Evolutionary conservation across 441 rosid genomes (phyloP), one percentile per base, ranked within the genome.

Genomic region (Pelargonium cotyledonis): DNA sequence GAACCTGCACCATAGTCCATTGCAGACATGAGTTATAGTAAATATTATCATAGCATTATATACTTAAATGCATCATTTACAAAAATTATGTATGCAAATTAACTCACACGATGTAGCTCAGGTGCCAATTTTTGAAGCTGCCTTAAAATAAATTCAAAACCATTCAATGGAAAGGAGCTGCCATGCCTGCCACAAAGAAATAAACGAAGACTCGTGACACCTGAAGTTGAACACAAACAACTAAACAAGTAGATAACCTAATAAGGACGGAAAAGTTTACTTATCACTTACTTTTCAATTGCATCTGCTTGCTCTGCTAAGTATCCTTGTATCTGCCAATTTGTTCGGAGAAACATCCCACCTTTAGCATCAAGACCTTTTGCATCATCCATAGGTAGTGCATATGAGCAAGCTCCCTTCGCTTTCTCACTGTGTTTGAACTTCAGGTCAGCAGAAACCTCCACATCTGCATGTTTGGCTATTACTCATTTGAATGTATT

Each of bases 91-190:
- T 57, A 65, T 21, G 67, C 66, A 74, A 23, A 60, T 72, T 72
- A 75, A 81, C 93, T 77, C 82, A 95, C 99, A 70, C 96, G 94
- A 78, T 95, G 96, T 72, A 91, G 76, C 80, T 91, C 99, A 70
- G 99, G 96, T 73, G 96, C 95, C 83, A 91, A 80, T 69, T 79
- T 90, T 78, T 84, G 86, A 68, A 91, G 96, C 80, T 85, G 91
- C 73, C 83, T 75, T 74, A 95, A 79, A 75, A 85, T 76, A 77
- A 76, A 75, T 70, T 91, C 96, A 68, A 90, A 84, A 63, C 89
- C 76, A 79, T 83, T 86, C 70, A 84, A 79, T 70, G 90, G 80
- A 77, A 87, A 85, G 58, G 92, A 83, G 75, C 89, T 81, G 62
- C 91, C 89, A 81, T 84, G 81, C 80, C 99, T 90, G 86, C 70